Evolutionary conservation across 1,284 basidiomycete species (phyloP).

Genomic region (Cerrena zonata): DNA sequence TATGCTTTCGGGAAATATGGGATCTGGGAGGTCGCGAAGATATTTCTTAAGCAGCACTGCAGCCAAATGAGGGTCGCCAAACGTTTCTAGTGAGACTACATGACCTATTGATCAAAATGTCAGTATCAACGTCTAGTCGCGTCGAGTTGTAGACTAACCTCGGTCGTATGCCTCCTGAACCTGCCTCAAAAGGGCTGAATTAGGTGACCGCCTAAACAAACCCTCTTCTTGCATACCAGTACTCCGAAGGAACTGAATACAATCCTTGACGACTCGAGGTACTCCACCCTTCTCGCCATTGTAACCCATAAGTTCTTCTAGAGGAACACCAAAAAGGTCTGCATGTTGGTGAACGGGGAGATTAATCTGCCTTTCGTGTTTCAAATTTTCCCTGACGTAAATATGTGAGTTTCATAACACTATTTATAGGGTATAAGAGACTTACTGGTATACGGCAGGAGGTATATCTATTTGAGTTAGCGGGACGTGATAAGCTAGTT

Average conservation of each 20-base stretch:
- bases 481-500: conserved; percentile 69
- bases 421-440: conserved; percentile 7
- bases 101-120: conserved; percentile 42
- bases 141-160: conserved; percentile 35
- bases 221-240: conserved; percentile 66
- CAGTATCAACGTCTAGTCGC: conserved; percentile 9
- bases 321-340: conserved; percentile 69
- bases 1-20: conserved; percentile 63
- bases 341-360: conserved; percentile 56
- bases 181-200: conserved; percentile 61
- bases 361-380: conserved; percentile 61
- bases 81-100: conserved; percentile 68
- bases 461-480: conserved; percentile 81
- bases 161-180: conserved; percentile 78
- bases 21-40: conserved; percentile 69
- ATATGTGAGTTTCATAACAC: conserved; percentile 7
- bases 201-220: conserved; percentile 74
- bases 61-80: conserved; percentile 72
- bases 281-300: conserved; percentile 75
- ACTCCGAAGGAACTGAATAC: conserved; percentile 64
- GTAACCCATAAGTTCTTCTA: conserved; percentile 77
- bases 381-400: conserved; percentile 61
- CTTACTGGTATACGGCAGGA: conserved; percentile 72
- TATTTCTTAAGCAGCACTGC: conserved; percentile 84
- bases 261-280: conserved; percentile 73